These are phyloP conservation scores for Mortierella hygrophila DNA, from an alignment of 192 early-diverging fungal species.

Conservation along the genomic window DNA sequence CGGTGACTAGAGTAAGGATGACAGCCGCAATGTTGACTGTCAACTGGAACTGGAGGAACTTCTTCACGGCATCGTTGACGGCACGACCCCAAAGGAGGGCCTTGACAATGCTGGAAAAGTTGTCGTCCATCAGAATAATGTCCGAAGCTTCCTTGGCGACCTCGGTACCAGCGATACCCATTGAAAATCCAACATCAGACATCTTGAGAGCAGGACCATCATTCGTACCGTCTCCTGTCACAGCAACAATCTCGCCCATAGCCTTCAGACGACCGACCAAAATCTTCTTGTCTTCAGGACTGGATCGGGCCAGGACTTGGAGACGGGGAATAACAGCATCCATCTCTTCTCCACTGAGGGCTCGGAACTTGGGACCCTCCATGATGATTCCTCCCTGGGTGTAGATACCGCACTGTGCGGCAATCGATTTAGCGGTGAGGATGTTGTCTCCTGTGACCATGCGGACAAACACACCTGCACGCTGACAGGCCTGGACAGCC, in stretches of 20 bases:
- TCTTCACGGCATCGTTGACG: constrained; percentile 97
- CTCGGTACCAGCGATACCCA: constrained; percentile 99
- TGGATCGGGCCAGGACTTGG: constrained; percentile 94
- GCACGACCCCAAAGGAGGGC: constrained; percentile 97
- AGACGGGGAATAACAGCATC: constrained; percentile 92
- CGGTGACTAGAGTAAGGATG: constrained; percentile 82
- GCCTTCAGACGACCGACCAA: constrained; percentile 90
- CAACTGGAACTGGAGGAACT: constrained; percentile 99
- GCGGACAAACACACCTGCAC: constrained; percentile 94
- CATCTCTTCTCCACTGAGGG: constrained; percentile 87
- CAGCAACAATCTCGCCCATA: constrained; percentile 95
- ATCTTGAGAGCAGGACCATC: constrained; percentile 95
- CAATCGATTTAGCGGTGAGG: constrained; percentile 94
- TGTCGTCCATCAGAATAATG: constrained; percentile 98
- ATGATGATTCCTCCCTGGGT: constrained; percentile 90
- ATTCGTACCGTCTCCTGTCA: constrained; percentile 99
- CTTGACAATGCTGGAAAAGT: constrained; percentile 97
- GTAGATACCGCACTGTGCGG: constrained; percentile 93
- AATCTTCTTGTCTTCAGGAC: constrained; percentile 96
- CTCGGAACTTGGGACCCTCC: constrained; percentile 95
- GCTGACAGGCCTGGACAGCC: constrained; percentile 89
- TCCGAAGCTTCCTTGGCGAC: constrained; percentile 99
- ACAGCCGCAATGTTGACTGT: constrained; percentile 97
- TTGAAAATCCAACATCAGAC: constrained; percentile 97
- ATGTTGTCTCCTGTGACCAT: constrained; percentile 99